Evolutionary conservation across 805 yeast species (phyloP), one percentile per base, ranked within the genome.

Genomic region (Yarrowia bubula): DNA sequence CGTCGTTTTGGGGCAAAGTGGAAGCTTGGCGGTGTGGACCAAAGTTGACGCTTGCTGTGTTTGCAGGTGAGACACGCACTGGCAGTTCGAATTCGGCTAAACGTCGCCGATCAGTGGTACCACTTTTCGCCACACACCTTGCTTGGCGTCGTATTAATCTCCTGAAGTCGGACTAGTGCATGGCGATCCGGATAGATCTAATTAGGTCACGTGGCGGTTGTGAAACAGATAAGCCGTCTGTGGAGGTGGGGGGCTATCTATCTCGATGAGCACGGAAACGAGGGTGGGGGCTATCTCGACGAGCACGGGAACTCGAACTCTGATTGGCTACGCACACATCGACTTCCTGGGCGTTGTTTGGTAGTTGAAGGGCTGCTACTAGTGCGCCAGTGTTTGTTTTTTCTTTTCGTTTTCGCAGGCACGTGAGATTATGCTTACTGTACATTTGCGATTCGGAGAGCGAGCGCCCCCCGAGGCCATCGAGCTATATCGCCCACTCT

Each of bases 141-240:
- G 18, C 43, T 4, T 31, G 15, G 7, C 28, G 41, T 48, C 55
- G 41, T 48, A 48, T 48, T 35, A 6, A 3, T 22, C 28, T 22
- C n/a, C 17, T 13, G 28, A 4, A 31, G 13, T 17, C 41, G 17
- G 7, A 13, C 8, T 33, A 17, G 31, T 35, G 55, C 55, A 48
- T 37, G 43, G 5, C 58, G 58, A 51, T 51, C 58, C 58, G 58
- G 58, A 51, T 51, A 51, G 58, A 51, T 51, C 58, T 51, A n/a
- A n/a, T n/a, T n/a, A 13, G 55, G 33, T 46, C 37, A 46, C 33
- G 50, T 28, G 50, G 28, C 9, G 15, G 15, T 3, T 31, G 7
- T 41, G 28, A 22, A 22, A 22, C 28, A 22, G 28, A 22, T 22
- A 22, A 22, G 28, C 28, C 4, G 28, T 22, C 28, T 22, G 28